Base-by-base conservation (phyloP, 2,329 filamentous ascomycete species). In the Microdochium trichocladiopsis region DNA sequence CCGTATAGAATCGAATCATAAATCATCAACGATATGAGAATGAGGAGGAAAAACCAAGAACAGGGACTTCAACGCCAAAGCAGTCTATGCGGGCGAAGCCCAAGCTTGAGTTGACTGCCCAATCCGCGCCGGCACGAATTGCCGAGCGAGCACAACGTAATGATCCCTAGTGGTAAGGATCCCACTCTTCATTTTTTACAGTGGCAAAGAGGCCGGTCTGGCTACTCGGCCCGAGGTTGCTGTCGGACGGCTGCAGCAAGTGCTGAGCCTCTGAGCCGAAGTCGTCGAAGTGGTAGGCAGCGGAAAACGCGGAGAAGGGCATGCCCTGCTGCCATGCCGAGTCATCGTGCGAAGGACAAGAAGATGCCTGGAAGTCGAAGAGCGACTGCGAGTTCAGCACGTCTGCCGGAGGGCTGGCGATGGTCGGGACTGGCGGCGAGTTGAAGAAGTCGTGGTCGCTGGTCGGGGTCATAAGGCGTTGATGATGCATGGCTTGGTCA, bases 121-220 rank as follows among this genome's bases (percentile, higher is more conserved):
- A n/a, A n/a, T n/a, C n/a, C n/a, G n/a, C n/a, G n/a, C n/a, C n/a
- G n/a, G n/a, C n/a, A n/a, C n/a, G n/a, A n/a, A n/a, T n/a, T n/a
- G n/a, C n/a, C n/a, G n/a, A n/a, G n/a, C n/a, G n/a, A n/a, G n/a
- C 14, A 14, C 28, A 31, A 31, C 28, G 28, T 31, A 31, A 8
- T 31, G 28, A 8, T 14, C 14, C 14, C 28, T 45, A 22, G 41
- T 45, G 41, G 41, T 45, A 45, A 8, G 41, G 41, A 12, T 45
- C 41, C 41, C 41, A 45, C 41, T 45, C 41, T 45, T 45, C 41
- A 22, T 45, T 45, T 45, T 45, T 45, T 45, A 45, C 41, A 45
- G 21, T 45, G 36, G 36, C 36, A 18, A 16, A 45, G 10, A 45
- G 41, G 41, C 41, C 41, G 12, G 41, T 45, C 18, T 45, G 41